A percentile compares a stretch with the other conserved stretches of the same genome.
Evolutionary conservation across 1,284 basidiomycete species (phyloP).

Genomic region (Apiotrichum montevideense): DNA sequence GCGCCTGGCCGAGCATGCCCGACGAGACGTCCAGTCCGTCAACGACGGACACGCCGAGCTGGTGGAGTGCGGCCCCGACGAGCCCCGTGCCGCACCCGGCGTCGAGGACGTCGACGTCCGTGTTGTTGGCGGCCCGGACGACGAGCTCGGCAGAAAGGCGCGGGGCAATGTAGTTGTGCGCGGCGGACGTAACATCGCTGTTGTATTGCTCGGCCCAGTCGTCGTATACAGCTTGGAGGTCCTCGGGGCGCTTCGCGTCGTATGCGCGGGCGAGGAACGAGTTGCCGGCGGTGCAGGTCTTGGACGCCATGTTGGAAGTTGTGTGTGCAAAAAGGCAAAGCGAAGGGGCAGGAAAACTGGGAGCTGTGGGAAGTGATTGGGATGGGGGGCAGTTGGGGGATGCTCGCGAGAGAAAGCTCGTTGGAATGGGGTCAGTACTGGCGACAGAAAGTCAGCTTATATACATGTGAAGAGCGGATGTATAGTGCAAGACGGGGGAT

Average conservation of each 20-base stretch:
- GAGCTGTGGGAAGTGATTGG: no score
- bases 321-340: background rate
- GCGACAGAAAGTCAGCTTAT: no score
- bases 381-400: no score
- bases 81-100: slow-evolving; percentile 14
- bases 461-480: no score
- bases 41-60: background rate
- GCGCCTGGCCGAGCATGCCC: slow-evolving; percentile 7
- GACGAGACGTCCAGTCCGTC: slow-evolving; percentile 11
- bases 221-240: slow-evolving; percentile 5
- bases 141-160: background rate
- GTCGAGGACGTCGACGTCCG: slow-evolving; percentile 1
- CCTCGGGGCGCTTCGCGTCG: background rate
- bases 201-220: slow-evolving; percentile 38
- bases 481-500: no score
- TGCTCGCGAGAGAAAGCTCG: no score
- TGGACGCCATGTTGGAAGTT: slow-evolving; percentile 32
- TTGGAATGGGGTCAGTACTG: no score
- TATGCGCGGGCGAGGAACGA: slow-evolving; percentile 3
- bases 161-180: slow-evolving; percentile 6
- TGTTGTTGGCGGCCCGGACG: background rate
- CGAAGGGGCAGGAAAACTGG: no score
- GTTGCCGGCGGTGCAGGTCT: slow-evolving; percentile 30
- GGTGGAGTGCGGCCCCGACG: slow-evolving; percentile 2
- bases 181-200: background rate